Evolutionary conservation across 495 filamentous ascomycete species (phyloP), one percentile per base, ranked within the genome.

Genomic region (Penicillium turbatum): DNA sequence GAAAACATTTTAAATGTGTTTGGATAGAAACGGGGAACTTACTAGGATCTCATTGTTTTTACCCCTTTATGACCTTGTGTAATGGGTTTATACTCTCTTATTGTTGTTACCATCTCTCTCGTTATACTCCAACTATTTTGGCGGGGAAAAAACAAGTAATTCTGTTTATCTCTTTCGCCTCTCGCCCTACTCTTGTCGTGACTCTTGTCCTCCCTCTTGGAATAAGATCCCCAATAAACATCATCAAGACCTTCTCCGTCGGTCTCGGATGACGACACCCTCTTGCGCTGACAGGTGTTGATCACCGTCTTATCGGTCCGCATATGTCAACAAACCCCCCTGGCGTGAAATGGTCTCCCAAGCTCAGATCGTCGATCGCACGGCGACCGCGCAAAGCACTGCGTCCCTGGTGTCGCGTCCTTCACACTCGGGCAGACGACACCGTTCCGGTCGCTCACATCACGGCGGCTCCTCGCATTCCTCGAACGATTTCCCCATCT

Each of bases 401-500:
- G 71, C 83, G 45, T 89, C 87, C 53, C 74, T 87, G 48, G 71
- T 73, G 53, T 86, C 80, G 67, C 79, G 74, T 71, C 82, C 72
- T 66, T 83, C 74, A 50, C 73, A 71, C 30, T 67, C 69, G 6
- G 73, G 78, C 31, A 73, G 83, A 31, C 78, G 83, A 60, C 82
- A 89, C 60, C 83, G 89, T 41, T 85, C 87, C 51, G 83, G 84
- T 70, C 86, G 89, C 46, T 93, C 89, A 16, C 87, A 92, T 63
- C 82, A 87, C 68, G 90, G 90, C 35, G 87, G 87, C 58, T 74
- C 77, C 40, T 77, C 82, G 11, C 86, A 86, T 67, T 81, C 86
- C 40, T 86, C 88, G 66, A 96, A 96, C 65, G 90, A 95, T 57
- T 97, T 96, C 65, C 91, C 91, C 27, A 76, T 92, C 55, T 97